A percentile compares a stretch with the other conserved stretches of the same genome.
Conservation (phyloP, 495 filamentous ascomycete genomes). For the Apodospora peruviana region DNA sequence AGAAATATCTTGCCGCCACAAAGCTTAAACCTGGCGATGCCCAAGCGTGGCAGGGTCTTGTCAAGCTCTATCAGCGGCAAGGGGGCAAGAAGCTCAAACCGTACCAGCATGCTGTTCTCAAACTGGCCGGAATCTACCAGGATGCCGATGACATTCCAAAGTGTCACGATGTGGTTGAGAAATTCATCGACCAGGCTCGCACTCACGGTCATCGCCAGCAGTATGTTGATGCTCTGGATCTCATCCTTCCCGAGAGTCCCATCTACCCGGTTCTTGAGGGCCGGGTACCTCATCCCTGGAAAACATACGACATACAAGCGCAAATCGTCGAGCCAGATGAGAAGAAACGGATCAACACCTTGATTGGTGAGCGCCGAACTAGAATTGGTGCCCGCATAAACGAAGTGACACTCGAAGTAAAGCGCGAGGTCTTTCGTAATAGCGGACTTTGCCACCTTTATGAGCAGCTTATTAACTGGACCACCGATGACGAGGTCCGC, state of each 20-base stretch:
- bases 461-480: constrained; percentile 80
- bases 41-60: constrained; percentile 86
- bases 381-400: constrained; percentile 77
- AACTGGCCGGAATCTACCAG: constrained; percentile 68
- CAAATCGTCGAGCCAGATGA: constrained; percentile 83
- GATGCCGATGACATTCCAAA: constrained; percentile 59
- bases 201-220: constrained; percentile 65
- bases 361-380: constrained; percentile 84
- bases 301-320: constrained; percentile 78
- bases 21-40: constrained; percentile 43
- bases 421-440: constrained; percentile 67
- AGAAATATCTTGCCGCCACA: constrained; percentile 71
- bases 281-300: constrained; percentile 69
- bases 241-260: constrained; percentile 70
- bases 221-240: constrained; percentile 63
- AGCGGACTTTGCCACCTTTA: constrained; percentile 73
- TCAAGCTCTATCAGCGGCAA: constrained; percentile 77
- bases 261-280: constrained; percentile 83
- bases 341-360: constrained; percentile 81
- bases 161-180: constrained; percentile 77
- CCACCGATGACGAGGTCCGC: constrained; percentile 75
- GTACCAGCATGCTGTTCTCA: constrained; percentile 66
- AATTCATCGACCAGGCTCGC: constrained; percentile 64
- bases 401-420: constrained; percentile 81
- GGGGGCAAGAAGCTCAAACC: constrained; percentile 59